Percentiles rank a stretch among this genome's conserved stretches.
phyloP scores from a whole-genome alignment of 805 yeast genomes.

The Wickerhamiella qilinensis region DNA sequence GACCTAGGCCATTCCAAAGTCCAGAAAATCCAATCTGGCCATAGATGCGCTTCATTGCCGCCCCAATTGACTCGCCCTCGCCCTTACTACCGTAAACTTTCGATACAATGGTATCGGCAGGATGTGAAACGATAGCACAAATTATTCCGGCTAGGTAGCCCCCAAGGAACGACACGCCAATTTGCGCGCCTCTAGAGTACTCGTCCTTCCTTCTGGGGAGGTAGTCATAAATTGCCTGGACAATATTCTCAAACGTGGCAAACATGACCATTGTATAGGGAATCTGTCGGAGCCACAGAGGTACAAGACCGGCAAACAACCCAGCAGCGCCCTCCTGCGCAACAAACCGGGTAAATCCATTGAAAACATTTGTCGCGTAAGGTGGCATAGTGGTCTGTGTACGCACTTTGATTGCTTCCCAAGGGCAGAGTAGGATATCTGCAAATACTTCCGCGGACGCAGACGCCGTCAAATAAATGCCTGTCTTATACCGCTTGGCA shows the following conservation, averaged over 20 bases:
- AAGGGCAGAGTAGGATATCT: slow-evolving; percentile 79
- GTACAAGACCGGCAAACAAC: slow-evolving; percentile 75
- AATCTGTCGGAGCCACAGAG: slow-evolving; percentile 91
- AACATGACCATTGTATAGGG: slow-evolving; percentile 99
- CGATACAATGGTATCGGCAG: slow-evolving; percentile 98
- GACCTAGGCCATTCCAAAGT: slow-evolving; percentile 87
- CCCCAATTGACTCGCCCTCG: slow-evolving; percentile 47
- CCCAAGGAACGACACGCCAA: slow-evolving; percentile 87
- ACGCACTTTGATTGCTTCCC: slow-evolving; percentile 86
- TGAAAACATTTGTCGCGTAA: slow-evolving; percentile 42
- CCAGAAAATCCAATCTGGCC: slow-evolving; percentile 74
- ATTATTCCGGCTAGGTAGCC: slow-evolving; percentile 96
- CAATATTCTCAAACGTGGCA: slow-evolving; percentile 86
- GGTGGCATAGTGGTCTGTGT: slow-evolving; percentile 92
- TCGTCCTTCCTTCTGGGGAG: slow-evolving; percentile 60
- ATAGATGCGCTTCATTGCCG: slow-evolving; percentile 62
- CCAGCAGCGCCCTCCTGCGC: slow-evolving; percentile 57
- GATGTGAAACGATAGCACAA: slow-evolving; percentile 92
- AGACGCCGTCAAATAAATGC: slow-evolving; percentile 64
- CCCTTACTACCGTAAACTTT: slow-evolving; percentile 63
- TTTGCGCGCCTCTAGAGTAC: slow-evolving; percentile 61
- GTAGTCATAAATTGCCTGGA: slow-evolving; percentile 55
- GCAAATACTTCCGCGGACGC: slow-evolving; percentile 93
- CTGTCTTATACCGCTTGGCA: slow-evolving; percentile 52
- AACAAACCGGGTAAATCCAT: slow-evolving; percentile 50